Evolutionary conservation across 2,329 filamentous ascomycete species (phyloP).

Genomic region (Coniella vitis): DNA sequence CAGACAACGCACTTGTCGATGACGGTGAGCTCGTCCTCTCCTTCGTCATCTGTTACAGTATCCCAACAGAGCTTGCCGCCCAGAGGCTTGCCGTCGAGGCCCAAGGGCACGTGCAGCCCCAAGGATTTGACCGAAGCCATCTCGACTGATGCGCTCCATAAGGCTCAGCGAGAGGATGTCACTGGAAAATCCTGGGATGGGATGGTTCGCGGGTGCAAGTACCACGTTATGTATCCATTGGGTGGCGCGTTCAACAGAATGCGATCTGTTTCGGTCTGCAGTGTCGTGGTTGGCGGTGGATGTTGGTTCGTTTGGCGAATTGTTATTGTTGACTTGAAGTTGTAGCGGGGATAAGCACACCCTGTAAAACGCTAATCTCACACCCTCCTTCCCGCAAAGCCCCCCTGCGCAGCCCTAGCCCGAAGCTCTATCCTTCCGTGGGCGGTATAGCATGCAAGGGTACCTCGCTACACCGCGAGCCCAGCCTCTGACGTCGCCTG

Average conservation of each 20-base stretch:
- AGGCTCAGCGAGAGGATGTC: slow-evolving; percentile 3
- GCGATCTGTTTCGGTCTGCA: too few relatives aligned
- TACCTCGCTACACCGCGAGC: not conserved
- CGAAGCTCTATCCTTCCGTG: too few relatives aligned
- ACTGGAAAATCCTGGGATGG: not conserved
- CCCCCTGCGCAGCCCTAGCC: too few relatives aligned
- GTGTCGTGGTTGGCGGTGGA: too few relatives aligned
- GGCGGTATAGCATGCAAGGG: too few relatives aligned
- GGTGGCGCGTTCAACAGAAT: not conserved
- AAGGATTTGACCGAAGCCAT: slow-evolving; percentile 93
- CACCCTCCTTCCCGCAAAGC: too few relatives aligned
- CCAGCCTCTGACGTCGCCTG: not conserved
- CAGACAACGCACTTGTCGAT: slow-evolving; percentile 76
- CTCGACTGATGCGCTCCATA: slow-evolving; percentile 21
- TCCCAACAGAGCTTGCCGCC: slow-evolving; percentile 62
- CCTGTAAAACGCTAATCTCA: too few relatives aligned
- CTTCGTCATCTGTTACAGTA: slow-evolving; percentile 37
- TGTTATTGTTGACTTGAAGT: too few relatives aligned
- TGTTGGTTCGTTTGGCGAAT: too few relatives aligned
- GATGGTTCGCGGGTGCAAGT: not conserved
- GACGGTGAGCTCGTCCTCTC: slow-evolving; percentile 73
- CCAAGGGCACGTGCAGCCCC: slow-evolving; percentile 73
- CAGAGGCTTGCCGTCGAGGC: slow-evolving; percentile 11
- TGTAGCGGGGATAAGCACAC: too few relatives aligned
- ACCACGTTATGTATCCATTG: not conserved